Evolutionary conservation across 352 stramenopile species (phyloP), one percentile per base, ranked within the genome.

Genomic region (Pythium coloratum): DNA sequence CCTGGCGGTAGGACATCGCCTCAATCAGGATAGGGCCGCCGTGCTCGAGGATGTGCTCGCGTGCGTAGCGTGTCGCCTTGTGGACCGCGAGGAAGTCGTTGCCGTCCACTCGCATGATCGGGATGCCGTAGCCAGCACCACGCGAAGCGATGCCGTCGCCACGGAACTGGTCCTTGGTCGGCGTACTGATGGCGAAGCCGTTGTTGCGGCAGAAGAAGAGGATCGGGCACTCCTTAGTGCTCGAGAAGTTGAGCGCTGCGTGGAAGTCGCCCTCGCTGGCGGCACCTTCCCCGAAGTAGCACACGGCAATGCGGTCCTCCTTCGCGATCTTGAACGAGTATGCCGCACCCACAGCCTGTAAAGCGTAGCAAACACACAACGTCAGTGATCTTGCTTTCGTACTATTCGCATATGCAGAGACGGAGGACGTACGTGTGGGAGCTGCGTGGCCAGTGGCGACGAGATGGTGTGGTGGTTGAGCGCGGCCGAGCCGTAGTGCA

Each of bases 131-230:
- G 20, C 96, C 97, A 58, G 82, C 87, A 33, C 94, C 97, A 44
- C 97, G 80, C 6, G 89, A 95, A 3, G 97, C 89, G 47, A 99
- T 98, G 14, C 97, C 97, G 73, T 99, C 97, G 51, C 97, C 97
- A 42, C 90, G 86, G 84, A 98, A 99, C 80, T 99, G 97, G 71
- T 99, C 97, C 38, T 77, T 74, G 2, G 95, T 92, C 6, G 97
- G 90, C n/a, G 97, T 99, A 64, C 88, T 96, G 66, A 99, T 99
- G 7, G 97, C 97, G 71, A 98, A 99, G 3, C 97, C 97, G 77
- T 99, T 99, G 81, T 99, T 99, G 14, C 97, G 84, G 70, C 94
- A 98, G 73, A 99, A 96, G 76, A 99, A 99, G 3, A 99, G 83
- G 36, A 99, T 90, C 8, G 97, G 97, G n/a, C 85, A 91, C 40